Evolutionary conservation across 2,329 filamentous ascomycete genomes (phyloP).

Genomic region (Exophiala viscosa): DNA sequence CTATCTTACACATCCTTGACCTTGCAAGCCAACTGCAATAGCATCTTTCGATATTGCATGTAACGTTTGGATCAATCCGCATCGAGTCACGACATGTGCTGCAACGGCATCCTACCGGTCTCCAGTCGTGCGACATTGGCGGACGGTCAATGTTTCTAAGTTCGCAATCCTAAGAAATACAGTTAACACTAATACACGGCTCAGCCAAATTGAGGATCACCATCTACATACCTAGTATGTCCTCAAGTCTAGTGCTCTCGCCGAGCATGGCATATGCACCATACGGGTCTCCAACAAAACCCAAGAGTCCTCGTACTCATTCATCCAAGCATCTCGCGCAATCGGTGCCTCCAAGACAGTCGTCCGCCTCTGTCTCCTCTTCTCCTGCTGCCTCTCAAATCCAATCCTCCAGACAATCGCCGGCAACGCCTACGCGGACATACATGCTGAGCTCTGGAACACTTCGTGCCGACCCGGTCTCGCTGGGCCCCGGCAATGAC

Average conservation of each 20-base stretch:
- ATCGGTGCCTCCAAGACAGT: neutral
- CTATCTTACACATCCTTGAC: neutral
- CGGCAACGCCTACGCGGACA: constrained; percentile 2
- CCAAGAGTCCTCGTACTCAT: constrained; percentile 10
- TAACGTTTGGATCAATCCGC: neutral
- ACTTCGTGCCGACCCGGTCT: constrained; percentile 17
- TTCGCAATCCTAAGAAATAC: too few species aligned
- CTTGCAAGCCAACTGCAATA: neutral
- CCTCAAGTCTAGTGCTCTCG: neutral
- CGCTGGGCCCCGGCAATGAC: constrained; percentile 9
- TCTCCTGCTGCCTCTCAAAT: constrained; percentile 3
- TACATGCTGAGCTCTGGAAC: constrained; percentile 16
- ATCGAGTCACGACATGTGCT: constrained; percentile 13
- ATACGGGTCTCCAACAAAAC: constrained; percentile 11
- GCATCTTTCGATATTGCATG: neutral
- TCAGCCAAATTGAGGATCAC: too few species aligned
- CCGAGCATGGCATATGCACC: constrained; percentile 4
- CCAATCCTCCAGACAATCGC: constrained; percentile 2
- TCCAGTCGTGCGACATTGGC: constrained; percentile 22
- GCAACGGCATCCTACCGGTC: constrained; percentile 5
- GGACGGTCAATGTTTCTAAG: constrained; percentile 7
- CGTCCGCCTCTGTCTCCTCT: constrained; percentile 6
- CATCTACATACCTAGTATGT: too few species aligned
- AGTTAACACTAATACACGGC: too few species aligned
- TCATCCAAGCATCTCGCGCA: constrained; percentile 3